Evolutionary conservation across 75 land plant species (phyloP).

Genomic region (Sequoia sempervirens): DNA sequence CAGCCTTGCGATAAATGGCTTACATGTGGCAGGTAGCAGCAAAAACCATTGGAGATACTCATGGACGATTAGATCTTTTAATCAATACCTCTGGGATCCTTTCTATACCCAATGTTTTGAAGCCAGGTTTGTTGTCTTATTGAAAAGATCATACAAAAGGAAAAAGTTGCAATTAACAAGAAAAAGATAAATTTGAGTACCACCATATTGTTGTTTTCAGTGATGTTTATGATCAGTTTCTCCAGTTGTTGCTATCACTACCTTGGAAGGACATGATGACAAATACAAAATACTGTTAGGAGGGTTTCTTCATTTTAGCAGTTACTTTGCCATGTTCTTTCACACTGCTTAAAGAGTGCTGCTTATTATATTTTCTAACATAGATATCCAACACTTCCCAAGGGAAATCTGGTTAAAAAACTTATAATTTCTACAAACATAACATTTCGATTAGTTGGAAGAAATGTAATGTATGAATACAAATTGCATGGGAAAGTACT

Average conservation of each 20-base stretch:
- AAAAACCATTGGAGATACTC: no score
- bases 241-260: not conserved
- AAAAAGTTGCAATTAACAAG: not conserved
- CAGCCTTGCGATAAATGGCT: not conserved
- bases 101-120: no score
- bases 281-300: not conserved
- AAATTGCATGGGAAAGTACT: not conserved
- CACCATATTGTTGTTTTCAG: not conserved
- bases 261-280: not conserved
- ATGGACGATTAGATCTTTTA: no score
- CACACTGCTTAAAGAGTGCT: not conserved
- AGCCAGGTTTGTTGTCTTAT: slow-evolving; percentile 22
- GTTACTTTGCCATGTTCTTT: not conserved
- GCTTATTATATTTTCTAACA: not conserved
- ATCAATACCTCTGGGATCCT: no score
- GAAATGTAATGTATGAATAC: not conserved
- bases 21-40: slow-evolving; percentile 17
- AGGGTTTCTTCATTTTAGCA: not conserved
- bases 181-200: slow-evolving; percentile 1
- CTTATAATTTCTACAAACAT: not conserved
- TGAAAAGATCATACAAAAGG: slow-evolving; percentile 3
- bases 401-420: not conserved
- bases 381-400: not conserved
- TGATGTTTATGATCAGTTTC: not conserved
- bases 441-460: not conserved